Base-by-base conservation (phyloP, 441 rosid genomes). In the Metrosideros polymorpha region DNA sequence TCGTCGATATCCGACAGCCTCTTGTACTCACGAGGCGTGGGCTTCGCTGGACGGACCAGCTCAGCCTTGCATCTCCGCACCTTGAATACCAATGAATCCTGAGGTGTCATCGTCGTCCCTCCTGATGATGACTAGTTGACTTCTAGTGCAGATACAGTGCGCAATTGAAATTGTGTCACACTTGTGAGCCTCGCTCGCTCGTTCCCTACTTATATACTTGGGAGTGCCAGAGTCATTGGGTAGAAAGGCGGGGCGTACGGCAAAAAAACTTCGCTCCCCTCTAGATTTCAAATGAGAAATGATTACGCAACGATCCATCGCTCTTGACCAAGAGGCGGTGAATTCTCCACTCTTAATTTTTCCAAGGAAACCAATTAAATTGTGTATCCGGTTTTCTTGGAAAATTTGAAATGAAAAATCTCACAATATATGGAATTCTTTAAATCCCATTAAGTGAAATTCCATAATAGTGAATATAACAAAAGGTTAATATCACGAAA, bases 1-100 rank as follows among this genome's bases (percentile, higher is more conserved):
- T 85, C 87, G 30, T 85, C 87, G n/a, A 85, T 55, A 84, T 85
- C 87, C 27, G 87, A 85, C 35, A 85, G 87, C 83, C 84, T 85
- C 87, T 53, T 85, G 75, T 19, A 54, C 87, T 76, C 87, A 19
- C 10, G 57, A 39, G 87, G 87, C 3, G 87, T 85, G 19, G 83
- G 76, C 84, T 22, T 17, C 32, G 84, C 83, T 15, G 83, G 87
- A 30, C 87, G 87, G 87, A 85, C 49, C 51, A 85, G 63, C 83
- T 85, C 87, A 4, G 87, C 63, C 87, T 85, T 84, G 52, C 83
- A 22, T 25, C 84, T 85, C 50, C 66, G 50, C 30, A 85, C 87
- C 75, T 39, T 13, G 87, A 85, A 85, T 30, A 52, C 83, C 15
- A 85, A 30, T 12, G 35, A 25, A 43, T 30, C 53, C 39, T 84